Base-by-base conservation (phyloP, 2,329 filamentous ascomycete genomes). In the Aspergillus ruber region DNA sequence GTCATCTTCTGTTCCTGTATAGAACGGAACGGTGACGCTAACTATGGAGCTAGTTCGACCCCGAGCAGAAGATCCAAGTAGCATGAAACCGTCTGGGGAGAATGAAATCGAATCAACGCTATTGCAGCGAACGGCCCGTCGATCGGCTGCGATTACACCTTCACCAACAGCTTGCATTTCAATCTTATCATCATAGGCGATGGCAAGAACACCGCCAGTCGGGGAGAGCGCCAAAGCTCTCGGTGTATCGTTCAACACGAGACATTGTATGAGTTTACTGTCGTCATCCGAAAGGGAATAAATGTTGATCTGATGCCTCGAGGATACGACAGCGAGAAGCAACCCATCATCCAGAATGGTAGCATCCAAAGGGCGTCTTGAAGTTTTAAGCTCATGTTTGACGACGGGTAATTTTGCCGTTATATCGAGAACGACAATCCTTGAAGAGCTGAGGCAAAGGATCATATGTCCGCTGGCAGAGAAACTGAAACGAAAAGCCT, bases 141-240 rank as follows among this genome's bases (percentile, higher is more conserved):
- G 78, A 56, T 90, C 85, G 0, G 81, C 86, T 10, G 79, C 67
- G 23, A 84, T 60, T 21, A 81, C 82, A 45, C 76, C 79, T 2
- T 83, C 74, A 42, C 80, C 81, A 35, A 95, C 72, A 4, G 88
- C 86, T 23, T 87, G 83, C 0, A 95, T 86, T 65, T 95, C 90
- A 52, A 95, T 90, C n/a, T 87, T 88, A 47, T 87, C 86, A 60
- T 89, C 83, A 66, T 90, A 94, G 6, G 89, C 89, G 13, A 88
- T 85, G 20, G 90, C 90, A 41, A 95, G 71, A 12, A 95, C 86
- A 39, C 84, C 83, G 20, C 88, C 88, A 53, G 85, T 87, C 1
- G 89, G 88, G 0, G 89, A 91, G 25, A 95, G 72, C 13, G 86
- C 84, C 54, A 95, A 85, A 12, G 88, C 83, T 46, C 84, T 81